phyloP scores from a whole-genome alignment of 2,329 filamentous ascomycete species.

The Dothiorella sarmentorum region DNA sequence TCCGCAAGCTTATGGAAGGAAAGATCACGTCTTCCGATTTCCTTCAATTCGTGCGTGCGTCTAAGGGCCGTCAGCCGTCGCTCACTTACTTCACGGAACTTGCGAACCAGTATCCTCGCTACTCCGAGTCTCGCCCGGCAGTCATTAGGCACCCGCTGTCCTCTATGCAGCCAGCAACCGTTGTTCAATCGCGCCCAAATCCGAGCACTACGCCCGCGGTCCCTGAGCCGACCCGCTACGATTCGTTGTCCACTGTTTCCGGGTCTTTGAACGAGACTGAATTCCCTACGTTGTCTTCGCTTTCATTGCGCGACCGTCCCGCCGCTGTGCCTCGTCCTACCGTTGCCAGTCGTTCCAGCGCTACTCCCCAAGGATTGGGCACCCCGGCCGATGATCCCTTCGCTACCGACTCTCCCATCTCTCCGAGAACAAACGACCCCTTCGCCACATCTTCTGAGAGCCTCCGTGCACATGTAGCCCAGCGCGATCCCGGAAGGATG shows the following conservation, averaged over 20 bases:
- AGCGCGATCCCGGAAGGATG: background rate
- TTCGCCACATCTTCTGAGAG: background rate
- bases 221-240: constrained; percentile 2
- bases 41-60: constrained; percentile 24
- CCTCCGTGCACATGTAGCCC: background rate
- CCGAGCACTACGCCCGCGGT: background rate
- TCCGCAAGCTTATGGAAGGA: constrained; percentile 42
- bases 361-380: constrained; percentile 4
- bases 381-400: constrained; percentile 12
- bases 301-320: background rate
- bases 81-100: constrained; percentile 43
- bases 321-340: background rate
- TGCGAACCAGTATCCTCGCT: constrained; percentile 24
- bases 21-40: background rate
- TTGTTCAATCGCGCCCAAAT: background rate
- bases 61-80: constrained; percentile 30
- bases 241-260: background rate
- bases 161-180: background rate
- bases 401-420: background rate
- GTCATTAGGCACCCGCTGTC: background rate
- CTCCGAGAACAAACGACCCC: background rate
- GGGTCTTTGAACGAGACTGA: background rate
- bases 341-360: background rate
- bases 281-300: background rate
- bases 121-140: constrained; percentile 1